These are phyloP conservation scores for Coniochaeta prunicola DNA, from an alignment of 2,329 filamentous ascomycete species.

Conservation along the genomic window DNA sequence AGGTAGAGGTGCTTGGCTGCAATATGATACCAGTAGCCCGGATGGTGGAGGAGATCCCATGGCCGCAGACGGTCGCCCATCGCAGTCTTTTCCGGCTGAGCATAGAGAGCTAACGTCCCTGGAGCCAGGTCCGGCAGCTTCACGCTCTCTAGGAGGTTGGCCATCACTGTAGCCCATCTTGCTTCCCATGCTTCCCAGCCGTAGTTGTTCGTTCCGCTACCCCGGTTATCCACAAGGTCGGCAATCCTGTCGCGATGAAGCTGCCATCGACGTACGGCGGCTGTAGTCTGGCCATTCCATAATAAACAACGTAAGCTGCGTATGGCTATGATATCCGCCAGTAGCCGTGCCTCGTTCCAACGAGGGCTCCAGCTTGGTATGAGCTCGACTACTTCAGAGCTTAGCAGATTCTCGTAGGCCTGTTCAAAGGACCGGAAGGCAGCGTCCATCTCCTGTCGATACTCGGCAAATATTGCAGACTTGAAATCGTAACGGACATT, in stretches of 20 bases:
- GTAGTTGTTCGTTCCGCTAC: slow-evolving; percentile 81
- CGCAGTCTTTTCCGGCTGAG: slow-evolving; percentile 51
- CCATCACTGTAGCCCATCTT: slow-evolving; percentile 59
- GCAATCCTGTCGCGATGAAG: slow-evolving; percentile 66
- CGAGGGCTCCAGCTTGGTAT: slow-evolving; percentile 85
- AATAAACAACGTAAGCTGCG: slow-evolving; percentile 76
- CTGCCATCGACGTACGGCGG: slow-evolving; percentile 75
- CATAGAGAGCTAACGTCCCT: slow-evolving; percentile 35
- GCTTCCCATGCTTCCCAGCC: slow-evolving; percentile 94
- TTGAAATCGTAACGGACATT: slow-evolving; percentile 95
- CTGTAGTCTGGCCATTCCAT: slow-evolving; percentile 71
- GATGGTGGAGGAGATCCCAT: slow-evolving; percentile 58
- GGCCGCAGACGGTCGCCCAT: slow-evolving; percentile 52
- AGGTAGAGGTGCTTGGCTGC: slow-evolving; percentile 50
- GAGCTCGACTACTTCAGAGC: slow-evolving; percentile 76
- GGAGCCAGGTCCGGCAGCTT: slow-evolving; percentile 43
- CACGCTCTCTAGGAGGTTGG: slow-evolving; percentile 48
- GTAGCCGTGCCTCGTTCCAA: slow-evolving; percentile 86
- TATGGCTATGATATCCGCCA: slow-evolving; percentile 76
- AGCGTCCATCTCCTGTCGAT: slow-evolving; percentile 84
- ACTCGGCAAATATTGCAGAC: slow-evolving; percentile 82
- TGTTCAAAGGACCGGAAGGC: slow-evolving; percentile 80
- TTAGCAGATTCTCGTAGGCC: slow-evolving; percentile 77
- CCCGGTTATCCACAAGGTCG: slow-evolving; percentile 73
- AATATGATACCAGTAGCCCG: slow-evolving; percentile 59